Conservation (phyloP, 2,329 filamentous ascomycete species). For the Fonsecaea monophora region DNA sequence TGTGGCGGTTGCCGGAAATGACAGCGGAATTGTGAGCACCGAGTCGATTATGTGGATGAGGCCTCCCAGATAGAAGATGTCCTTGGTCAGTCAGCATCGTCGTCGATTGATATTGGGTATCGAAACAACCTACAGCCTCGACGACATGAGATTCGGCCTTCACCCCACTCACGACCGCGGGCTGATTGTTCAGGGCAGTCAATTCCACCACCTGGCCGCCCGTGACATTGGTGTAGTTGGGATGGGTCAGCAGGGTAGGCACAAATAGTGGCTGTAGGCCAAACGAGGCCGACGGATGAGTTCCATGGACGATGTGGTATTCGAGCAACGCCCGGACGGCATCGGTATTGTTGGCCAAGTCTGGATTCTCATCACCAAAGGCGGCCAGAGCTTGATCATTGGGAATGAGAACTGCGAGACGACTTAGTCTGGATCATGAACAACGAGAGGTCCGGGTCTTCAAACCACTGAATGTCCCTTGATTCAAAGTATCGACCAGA, state of each 20-base stretch:
- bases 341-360: constrained; percentile 27
- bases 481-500: constrained; percentile 35
- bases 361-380: constrained; percentile 24
- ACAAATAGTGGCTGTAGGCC: constrained; percentile 50
- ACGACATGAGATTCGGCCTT: constrained; percentile 58
- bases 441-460: not conserved
- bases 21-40: constrained; percentile 56
- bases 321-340: constrained; percentile 56
- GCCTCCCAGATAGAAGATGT: constrained; percentile 62
- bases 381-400: constrained; percentile 31
- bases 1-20: constrained; percentile 51
- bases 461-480: constrained; percentile 35
- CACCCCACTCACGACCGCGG: constrained; percentile 61
- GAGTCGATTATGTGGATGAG: constrained; percentile 62
- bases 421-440: not conserved
- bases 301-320: constrained; percentile 67
- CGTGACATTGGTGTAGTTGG: constrained; percentile 63
- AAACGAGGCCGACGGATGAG: constrained; percentile 46
- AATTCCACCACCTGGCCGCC: constrained; percentile 65
- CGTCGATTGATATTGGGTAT: not conserved
- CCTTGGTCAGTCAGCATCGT: constrained; percentile 43
- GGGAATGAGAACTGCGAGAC: constrained; percentile 33
- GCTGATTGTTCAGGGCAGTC: constrained; percentile 49
- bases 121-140: constrained; percentile 52
- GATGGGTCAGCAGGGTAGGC: constrained; percentile 58